A percentile compares a stretch with the other conserved stretches of the same genome.
phyloP scores from a whole-genome alignment of 2,329 filamentous ascomycete species.

The Nemania abortiva region DNA sequence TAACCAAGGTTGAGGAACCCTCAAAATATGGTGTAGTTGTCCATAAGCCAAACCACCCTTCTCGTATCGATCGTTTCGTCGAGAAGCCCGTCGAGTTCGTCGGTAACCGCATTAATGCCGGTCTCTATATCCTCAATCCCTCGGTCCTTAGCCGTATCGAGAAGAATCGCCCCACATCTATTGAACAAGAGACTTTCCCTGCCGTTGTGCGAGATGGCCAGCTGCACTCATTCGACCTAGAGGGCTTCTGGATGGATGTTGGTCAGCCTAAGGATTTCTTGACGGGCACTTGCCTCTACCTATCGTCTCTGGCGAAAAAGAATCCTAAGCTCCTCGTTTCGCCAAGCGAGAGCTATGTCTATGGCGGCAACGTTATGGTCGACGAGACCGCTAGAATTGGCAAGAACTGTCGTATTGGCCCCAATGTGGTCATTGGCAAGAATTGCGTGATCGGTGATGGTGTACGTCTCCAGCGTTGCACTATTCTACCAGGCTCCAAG shows the following conservation, averaged over 20 bases:
- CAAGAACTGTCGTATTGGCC: conserved; percentile 97
- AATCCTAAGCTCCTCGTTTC: conserved; percentile 85
- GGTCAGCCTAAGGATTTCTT: conserved; percentile 99
- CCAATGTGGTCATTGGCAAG: conserved; percentile 95
- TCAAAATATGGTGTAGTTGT: conserved; percentile 99
- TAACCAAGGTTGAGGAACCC: conserved; percentile 98
- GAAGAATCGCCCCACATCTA: conserved; percentile 88
- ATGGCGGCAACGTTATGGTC: conserved; percentile 95
- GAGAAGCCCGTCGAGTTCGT: conserved; percentile 99
- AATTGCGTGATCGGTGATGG: conserved; percentile 93
- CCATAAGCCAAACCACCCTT: conserved; percentile 91
- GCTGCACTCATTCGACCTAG: conserved; percentile 94
- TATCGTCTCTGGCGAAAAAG: conserved; percentile 91
- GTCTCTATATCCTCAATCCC: conserved; percentile 97
- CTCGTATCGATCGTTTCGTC: conserved; percentile 97
- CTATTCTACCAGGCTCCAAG: conserved; percentile 88
- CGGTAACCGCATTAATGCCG: conserved; percentile 98
- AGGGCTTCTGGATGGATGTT: conserved; percentile 99
- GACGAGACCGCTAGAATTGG: conserved; percentile 95
- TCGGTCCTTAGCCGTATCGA: conserved; percentile 92
- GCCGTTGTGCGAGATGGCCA: conserved; percentile 89
- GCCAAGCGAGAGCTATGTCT: conserved; percentile 80
- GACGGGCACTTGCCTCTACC: conserved; percentile 94
- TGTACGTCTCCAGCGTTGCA: conserved; percentile 92
- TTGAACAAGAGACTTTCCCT: conserved; percentile 99